Evolutionary conservation across 345 rosid genomes (phyloP).

Genomic region (Microthlaspi erraticum): DNA sequence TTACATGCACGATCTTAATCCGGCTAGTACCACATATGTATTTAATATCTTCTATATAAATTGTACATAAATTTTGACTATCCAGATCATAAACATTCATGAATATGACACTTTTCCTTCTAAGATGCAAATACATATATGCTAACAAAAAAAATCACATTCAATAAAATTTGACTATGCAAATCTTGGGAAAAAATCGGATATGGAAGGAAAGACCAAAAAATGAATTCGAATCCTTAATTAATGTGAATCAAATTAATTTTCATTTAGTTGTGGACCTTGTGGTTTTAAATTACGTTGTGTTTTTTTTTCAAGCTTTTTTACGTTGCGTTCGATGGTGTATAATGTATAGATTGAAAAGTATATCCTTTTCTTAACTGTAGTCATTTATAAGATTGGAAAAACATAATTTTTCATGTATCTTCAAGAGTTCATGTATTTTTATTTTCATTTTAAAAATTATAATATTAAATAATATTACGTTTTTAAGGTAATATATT

Average conservation of each 20-base stretch:
- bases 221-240: no score
- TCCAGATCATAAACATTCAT: background rate
- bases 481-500: background rate
- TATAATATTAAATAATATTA: background rate
- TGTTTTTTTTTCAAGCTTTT: no score
- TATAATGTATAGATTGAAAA: no score
- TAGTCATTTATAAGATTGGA: no score
- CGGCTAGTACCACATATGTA: background rate
- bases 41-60: background rate
- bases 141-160: background rate
- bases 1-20: background rate
- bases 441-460: background rate
- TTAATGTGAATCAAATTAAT: no score
- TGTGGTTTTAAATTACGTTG: no score
- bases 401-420: no score
- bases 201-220: no score
- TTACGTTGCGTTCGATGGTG: no score
- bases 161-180: background rate
- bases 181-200: no score
- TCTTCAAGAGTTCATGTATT: background rate
- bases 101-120: background rate
- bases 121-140: background rate
- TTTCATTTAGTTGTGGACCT: no score
- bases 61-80: background rate
- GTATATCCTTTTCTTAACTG: no score